Conservation (phyloP, 2,329 filamentous ascomycete species). For the Penicillium sp. region DNA sequence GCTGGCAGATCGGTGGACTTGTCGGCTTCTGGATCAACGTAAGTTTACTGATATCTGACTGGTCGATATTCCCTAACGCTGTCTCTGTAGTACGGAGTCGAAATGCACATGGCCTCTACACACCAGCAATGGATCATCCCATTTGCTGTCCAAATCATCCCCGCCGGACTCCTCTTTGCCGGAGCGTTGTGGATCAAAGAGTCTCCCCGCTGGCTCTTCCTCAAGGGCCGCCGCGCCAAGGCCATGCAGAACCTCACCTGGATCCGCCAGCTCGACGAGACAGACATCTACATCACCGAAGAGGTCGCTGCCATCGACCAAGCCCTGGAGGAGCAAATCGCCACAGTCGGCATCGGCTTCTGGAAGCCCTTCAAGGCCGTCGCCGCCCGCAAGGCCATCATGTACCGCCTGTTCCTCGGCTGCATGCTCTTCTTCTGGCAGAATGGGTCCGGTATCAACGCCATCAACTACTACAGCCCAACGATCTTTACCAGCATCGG, state of each 20-base stretch:
- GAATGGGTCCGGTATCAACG: conserved; percentile 77
- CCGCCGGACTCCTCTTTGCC: conserved; percentile 47
- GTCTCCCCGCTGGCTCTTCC: conserved; percentile 71
- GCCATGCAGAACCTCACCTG: conserved; percentile 59
- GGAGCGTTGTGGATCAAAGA: conserved; percentile 66
- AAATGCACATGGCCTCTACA: conserved; percentile 30
- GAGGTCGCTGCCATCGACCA: conserved; percentile 73
- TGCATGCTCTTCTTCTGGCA: conserved; percentile 79
- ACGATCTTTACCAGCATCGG: conserved; percentile 71
- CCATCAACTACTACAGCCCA: conserved; percentile 77
- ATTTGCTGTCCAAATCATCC: conserved; percentile 40
- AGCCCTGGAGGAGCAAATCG: conserved; percentile 67
- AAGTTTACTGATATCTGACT: conserved; percentile 15
- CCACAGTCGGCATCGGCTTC: conserved; percentile 70
- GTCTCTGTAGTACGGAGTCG: conserved; percentile 56
- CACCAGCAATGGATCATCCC: conserved; percentile 42
- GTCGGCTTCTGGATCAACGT: conserved; percentile 53
- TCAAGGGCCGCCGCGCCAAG: conserved; percentile 70
- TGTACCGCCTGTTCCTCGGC: conserved; percentile 75
- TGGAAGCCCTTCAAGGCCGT: conserved; percentile 71
- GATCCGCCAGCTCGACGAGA: conserved; percentile 45
- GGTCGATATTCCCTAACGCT: conserved; percentile 18
- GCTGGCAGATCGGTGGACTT: conserved; percentile 55
- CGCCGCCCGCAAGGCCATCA: conserved; percentile 60
- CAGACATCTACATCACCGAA: conserved; percentile 69